These are phyloP conservation scores for Skeletonema potamos DNA, from an alignment of 108 stramenopile species.

Conservation along the genomic window DNA sequence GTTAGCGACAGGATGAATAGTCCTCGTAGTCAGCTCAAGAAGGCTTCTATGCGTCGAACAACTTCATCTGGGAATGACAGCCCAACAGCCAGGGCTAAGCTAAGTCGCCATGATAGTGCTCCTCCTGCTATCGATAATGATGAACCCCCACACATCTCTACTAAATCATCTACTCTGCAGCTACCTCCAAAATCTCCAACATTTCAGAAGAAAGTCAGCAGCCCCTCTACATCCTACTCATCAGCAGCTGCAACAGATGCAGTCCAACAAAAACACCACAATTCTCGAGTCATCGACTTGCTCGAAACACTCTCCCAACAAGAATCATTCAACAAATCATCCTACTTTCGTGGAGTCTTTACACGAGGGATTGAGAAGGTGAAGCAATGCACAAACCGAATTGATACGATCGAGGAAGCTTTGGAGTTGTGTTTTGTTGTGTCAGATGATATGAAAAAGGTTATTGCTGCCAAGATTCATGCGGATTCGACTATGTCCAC, in stretches of 20 bases:
- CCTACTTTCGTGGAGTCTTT: slow-evolving; percentile 3
- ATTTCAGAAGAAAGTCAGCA: background rate
- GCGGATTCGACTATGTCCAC: background rate
- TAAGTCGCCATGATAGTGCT: background rate
- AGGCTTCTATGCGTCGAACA: background rate
- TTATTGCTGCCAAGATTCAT: background rate
- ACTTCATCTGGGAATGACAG: background rate
- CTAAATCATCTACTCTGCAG: background rate
- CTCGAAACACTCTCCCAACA: background rate
- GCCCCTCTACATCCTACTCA: background rate
- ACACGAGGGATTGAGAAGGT: background rate
- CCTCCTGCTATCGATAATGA: background rate
- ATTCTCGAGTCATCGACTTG: background rate
- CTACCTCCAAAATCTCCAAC: background rate
- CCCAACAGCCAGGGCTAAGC: background rate
- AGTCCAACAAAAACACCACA: background rate
- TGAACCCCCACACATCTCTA: background rate
- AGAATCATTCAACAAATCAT: background rate
- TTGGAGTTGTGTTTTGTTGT: background rate
- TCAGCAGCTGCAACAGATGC: background rate
- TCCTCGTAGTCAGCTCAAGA: background rate
- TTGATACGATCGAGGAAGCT: slow-evolving; percentile 1
- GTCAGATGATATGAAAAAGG: background rate
- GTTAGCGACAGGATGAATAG: background rate
- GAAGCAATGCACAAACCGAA: background rate